A percentile compares a stretch with the other conserved stretches of the same genome.
These are phyloP conservation scores for Neurospora crassa DNA, from an alignment of 2,329 filamentous ascomycete genomes.

Conservation along the genomic window DNA sequence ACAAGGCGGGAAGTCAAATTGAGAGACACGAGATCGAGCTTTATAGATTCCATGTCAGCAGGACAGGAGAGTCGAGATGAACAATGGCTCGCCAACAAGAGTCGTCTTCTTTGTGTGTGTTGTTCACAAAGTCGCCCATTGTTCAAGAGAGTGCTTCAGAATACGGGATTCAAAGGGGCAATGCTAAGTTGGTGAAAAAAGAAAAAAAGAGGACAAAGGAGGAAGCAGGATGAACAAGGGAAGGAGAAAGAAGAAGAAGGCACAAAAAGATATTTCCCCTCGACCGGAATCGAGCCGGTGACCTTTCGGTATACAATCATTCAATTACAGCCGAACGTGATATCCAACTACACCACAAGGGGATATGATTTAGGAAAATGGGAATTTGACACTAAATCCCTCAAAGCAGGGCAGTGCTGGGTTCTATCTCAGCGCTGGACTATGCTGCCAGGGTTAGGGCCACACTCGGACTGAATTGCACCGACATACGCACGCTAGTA, in stretches of 20 bases:
- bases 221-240: neutral
- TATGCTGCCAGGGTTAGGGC: neutral
- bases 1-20: neutral
- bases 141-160: neutral
- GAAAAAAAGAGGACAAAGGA: neutral
- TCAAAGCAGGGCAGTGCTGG: too few relatives aligned
- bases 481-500: neutral
- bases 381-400: too few relatives aligned
- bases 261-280: neutral
- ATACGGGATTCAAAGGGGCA: neutral
- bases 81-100: neutral
- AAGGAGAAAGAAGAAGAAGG: too few relatives aligned
- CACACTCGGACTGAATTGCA: neutral
- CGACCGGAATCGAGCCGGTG: neutral
- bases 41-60: neutral
- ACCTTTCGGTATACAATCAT: neutral
- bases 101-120: neutral
- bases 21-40: neutral
- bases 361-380: neutral
- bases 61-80: neutral
- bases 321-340: neutral
- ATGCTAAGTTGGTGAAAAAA: neutral
- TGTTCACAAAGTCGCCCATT: neutral
- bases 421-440: neutral
- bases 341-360: neutral